Percentiles rank a stretch among this genome's conserved stretches.
Conservation (phyloP, 805 yeast genomes). For the Saturnispora saitoi region DNA sequence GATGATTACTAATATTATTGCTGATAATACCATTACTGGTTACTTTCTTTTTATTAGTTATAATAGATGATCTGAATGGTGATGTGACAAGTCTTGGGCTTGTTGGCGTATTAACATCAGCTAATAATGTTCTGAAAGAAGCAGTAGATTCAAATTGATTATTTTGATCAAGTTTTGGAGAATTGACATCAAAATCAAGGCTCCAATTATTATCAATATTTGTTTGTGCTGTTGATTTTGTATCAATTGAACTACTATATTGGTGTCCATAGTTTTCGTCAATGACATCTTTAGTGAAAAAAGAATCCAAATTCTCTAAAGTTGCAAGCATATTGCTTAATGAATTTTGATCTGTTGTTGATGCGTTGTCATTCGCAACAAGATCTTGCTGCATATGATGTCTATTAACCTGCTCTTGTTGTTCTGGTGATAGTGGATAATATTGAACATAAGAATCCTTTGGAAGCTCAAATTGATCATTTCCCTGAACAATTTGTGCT, state of each 20-base stretch:
- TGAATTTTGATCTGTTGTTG: slow-evolving; percentile 56
- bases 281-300: slow-evolving; percentile 57
- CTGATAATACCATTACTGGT: neutral
- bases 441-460: slow-evolving; percentile 28
- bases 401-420: slow-evolving; percentile 18
- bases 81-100: slow-evolving; percentile 10
- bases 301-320: slow-evolving; percentile 78
- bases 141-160: slow-evolving; percentile 43
- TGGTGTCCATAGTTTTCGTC: slow-evolving; percentile 30
- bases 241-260: slow-evolving; percentile 53
- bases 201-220: slow-evolving; percentile 18
- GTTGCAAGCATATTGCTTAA: slow-evolving; percentile 90
- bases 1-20: neutral
- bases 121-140: slow-evolving; percentile 49
- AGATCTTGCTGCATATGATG: slow-evolving; percentile 18
- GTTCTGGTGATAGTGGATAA: slow-evolving; percentile 24
- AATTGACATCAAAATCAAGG: slow-evolving; percentile 19
- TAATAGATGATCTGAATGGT: slow-evolving; percentile 7
- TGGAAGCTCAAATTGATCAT: slow-evolving; percentile 7
- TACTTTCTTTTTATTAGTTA: neutral
- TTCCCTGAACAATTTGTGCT: neutral
- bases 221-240: slow-evolving; percentile 40
- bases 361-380: slow-evolving; percentile 34
- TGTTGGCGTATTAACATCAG: slow-evolving; percentile 15
- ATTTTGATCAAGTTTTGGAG: slow-evolving; percentile 22